phyloP scores from a whole-genome alignment of 768 basidiomycete genomes.

The Russula sp. region DNA sequence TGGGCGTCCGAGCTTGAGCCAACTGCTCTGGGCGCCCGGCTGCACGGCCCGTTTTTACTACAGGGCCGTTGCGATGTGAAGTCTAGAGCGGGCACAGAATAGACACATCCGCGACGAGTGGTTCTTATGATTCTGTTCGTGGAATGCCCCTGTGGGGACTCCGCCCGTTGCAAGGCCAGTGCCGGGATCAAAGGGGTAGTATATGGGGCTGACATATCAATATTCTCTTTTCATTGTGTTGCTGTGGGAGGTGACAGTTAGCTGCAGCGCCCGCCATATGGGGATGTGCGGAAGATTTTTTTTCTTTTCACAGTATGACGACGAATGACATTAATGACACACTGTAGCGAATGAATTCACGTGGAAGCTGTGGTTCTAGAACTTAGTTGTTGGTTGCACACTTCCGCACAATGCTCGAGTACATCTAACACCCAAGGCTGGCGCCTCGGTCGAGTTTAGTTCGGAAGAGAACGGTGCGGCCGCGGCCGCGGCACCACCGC shows the following conservation, averaged over 20 bases:
- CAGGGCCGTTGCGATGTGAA: constrained; percentile 13
- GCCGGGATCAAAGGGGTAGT: constrained; percentile 72
- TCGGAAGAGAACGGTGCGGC: too few species aligned
- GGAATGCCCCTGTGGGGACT: constrained; percentile 74
- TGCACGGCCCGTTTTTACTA: constrained; percentile 26
- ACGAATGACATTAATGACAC: neutral
- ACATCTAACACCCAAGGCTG: too few species aligned
- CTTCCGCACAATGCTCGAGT: too few species aligned
- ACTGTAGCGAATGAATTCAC: neutral
- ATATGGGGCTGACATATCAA: constrained; percentile 68
- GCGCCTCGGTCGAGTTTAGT: neutral
- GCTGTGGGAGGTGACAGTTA: neutral
- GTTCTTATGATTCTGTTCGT: constrained; percentile 28
- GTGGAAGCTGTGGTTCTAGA: neutral
- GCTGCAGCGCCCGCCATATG: neutral
- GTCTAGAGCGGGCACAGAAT: constrained; percentile 41
- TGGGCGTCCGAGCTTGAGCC: constrained; percentile 21
- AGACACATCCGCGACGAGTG: constrained; percentile 39
- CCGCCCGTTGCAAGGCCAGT: constrained; percentile 72
- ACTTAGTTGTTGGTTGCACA: too few species aligned
- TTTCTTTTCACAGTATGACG: neutral
- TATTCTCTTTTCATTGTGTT: neutral
- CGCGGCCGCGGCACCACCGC: neutral
- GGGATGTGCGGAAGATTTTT: neutral
- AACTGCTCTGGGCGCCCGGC: constrained; percentile 22